Percentiles rank a stretch among this genome's conserved stretches.
phyloP scores from a whole-genome alignment of 2,329 filamentous ascomycete genomes.

The Orbilia quercus region DNA sequence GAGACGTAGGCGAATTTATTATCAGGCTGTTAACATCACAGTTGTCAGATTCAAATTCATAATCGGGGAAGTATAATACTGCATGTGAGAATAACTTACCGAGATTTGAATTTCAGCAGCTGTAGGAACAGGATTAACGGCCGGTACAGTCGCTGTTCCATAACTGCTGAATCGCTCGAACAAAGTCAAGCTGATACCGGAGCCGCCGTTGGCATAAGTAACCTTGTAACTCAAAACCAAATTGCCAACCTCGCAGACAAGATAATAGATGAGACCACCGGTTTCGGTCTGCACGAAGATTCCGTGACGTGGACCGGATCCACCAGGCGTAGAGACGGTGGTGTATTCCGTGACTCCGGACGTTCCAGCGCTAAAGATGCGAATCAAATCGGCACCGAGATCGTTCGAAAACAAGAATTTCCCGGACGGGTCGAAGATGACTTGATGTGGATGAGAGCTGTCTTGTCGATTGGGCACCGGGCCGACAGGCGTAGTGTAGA shows the following conservation, averaged over 20 bases:
- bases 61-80: background rate
- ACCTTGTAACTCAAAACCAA: slow-evolving; percentile 70
- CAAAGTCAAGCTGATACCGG: slow-evolving; percentile 59
- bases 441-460: slow-evolving; percentile 72
- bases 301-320: slow-evolving; percentile 73
- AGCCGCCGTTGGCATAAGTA: slow-evolving; percentile 65
- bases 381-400: slow-evolving; percentile 73
- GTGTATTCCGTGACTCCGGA: slow-evolving; percentile 63
- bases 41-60: slow-evolving; percentile 25
- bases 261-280: slow-evolving; percentile 71
- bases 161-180: slow-evolving; percentile 67
- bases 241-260: slow-evolving; percentile 72
- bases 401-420: slow-evolving; percentile 73
- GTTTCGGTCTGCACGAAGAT: slow-evolving; percentile 29
- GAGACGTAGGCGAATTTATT: slow-evolving; percentile 74
- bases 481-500: slow-evolving; percentile 26
- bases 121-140: slow-evolving; percentile 60
- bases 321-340: slow-evolving; percentile 66
- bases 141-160: slow-evolving; percentile 46
- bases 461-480: slow-evolving; percentile 66
- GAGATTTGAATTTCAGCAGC: slow-evolving; percentile 71
- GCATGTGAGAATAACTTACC: slow-evolving; percentile 64
- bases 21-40: slow-evolving; percentile 66
- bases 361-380: slow-evolving; percentile 68
- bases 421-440: slow-evolving; percentile 73